phyloP scores from a whole-genome alignment of 345 rosid genomes.

The Anacardium occidentale region DNA sequence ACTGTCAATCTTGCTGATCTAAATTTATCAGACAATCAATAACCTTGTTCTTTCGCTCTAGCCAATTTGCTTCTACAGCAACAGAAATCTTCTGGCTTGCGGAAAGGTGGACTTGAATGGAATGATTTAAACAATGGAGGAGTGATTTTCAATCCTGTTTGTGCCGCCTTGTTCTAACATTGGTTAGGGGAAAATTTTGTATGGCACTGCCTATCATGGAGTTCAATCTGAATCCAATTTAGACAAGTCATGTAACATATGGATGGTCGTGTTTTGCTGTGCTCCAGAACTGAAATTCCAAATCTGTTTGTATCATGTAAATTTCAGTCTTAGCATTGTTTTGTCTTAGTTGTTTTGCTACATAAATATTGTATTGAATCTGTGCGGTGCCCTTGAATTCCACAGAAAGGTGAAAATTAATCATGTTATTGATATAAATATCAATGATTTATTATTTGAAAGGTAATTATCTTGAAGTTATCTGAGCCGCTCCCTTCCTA shows the following conservation, averaged over 20 bases:
- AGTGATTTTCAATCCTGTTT: conserved; percentile 24
- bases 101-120: conserved; percentile 29
- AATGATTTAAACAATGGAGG: conserved; percentile 26
- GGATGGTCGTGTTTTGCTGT: conserved; percentile 20
- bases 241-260: conserved; percentile 23
- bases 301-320: not conserved
- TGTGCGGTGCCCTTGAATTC: conserved; percentile 12
- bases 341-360: conserved; percentile 10
- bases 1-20: conserved; percentile 50
- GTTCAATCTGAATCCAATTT: conserved; percentile 27
- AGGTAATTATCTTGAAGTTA: not conserved
- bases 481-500: not conserved
- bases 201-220: conserved; percentile 29
- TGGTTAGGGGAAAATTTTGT: conserved; percentile 33
- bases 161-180: conserved; percentile 28
- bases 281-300: not conserved
- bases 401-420: not conserved
- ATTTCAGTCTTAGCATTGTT: not conserved
- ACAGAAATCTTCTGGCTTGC: conserved; percentile 25
- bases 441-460: not conserved
- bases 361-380: conserved; percentile 5
- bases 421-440: not conserved
- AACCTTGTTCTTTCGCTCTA: conserved; percentile 19
- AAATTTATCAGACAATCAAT: conserved; percentile 17
- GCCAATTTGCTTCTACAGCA: conserved; percentile 15